Evolutionary conservation across 2,329 filamentous ascomycete species (phyloP).

Genomic region (Fusarium coffeatum): DNA sequence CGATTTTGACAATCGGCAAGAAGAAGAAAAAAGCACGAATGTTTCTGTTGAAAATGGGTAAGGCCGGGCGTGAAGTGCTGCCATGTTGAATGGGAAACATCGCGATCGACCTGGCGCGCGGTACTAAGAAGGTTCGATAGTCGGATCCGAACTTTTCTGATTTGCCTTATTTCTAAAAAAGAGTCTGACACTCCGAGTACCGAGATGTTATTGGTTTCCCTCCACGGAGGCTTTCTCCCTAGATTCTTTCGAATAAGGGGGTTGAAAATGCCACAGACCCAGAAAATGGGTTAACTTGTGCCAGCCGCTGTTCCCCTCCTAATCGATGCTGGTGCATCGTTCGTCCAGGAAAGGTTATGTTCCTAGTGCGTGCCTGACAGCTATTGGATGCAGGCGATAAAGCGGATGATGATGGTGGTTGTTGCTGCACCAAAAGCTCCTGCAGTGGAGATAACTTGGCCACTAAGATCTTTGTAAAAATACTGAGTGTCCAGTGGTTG

Average conservation of each 20-base stretch:
- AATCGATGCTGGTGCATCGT: constrained; percentile 15
- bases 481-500: constrained; percentile 21
- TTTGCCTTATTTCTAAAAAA: not conserved
- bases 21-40: constrained; percentile 1
- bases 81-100: not conserved
- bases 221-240: constrained; percentile 15
- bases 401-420: constrained; percentile 19
- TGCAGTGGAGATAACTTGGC: constrained; percentile 14
- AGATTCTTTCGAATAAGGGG: not conserved
- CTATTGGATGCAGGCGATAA: constrained; percentile 28
- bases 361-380: constrained; percentile 22
- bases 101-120: not conserved
- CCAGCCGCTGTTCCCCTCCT: constrained; percentile 18
- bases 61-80: not conserved
- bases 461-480: constrained; percentile 13
- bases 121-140: not conserved
- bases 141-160: constrained; percentile 20
- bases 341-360: constrained; percentile 11
- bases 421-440: constrained; percentile 22
- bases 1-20: constrained; percentile 12
- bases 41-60: not conserved
- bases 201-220: constrained; percentile 5
- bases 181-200: not conserved
- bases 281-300: constrained; percentile 16
- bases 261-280: not conserved